These are phyloP conservation scores for Ehretia macrophylla DNA, from an alignment of 257 asterid genomes.

Conservation along the genomic window DNA sequence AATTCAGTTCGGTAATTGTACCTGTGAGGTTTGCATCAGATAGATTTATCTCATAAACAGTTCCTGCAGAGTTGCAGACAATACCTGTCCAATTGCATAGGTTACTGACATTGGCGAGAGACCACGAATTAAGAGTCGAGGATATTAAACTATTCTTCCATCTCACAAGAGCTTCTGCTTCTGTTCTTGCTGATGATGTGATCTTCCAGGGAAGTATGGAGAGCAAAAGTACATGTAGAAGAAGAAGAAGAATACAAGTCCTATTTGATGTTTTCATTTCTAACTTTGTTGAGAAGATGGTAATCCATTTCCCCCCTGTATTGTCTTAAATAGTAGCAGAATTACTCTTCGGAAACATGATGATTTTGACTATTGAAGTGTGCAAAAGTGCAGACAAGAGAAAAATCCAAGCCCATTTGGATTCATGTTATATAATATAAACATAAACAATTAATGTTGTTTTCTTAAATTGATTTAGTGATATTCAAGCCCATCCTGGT, in stretches of 20 bases:
- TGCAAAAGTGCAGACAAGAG: no score
- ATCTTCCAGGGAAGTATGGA: conserved; percentile 24
- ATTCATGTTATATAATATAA: no score
- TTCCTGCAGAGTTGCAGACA: conserved; percentile 35
- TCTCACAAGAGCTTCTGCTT: conserved; percentile 54
- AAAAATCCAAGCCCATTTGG: no score
- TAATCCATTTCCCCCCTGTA: no score
- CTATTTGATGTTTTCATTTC: conserved; percentile 7
- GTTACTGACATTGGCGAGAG: conserved; percentile 34
- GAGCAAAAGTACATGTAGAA: conserved; percentile 2
- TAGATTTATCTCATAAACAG: conserved; percentile 42
- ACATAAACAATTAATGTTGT: no score
- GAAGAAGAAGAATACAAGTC: conserved; percentile 17
- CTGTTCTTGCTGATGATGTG: conserved; percentile 27
- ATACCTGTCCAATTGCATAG: conserved; percentile 67
- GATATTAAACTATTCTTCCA: conserved; percentile 38
- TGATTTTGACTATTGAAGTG: no score
- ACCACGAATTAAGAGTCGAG: conserved; percentile 37
- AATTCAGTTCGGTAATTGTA: conserved; percentile 35
- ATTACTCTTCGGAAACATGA: no score
- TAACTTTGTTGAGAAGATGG: no score
- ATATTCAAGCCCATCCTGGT: no score
- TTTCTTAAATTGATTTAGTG: no score
- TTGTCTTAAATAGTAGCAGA: no score
- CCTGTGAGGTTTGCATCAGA: conserved; percentile 34